Base-by-base conservation (phyloP, 352 stramenopile genomes). In the Phytopythium kandeliae region DNA sequence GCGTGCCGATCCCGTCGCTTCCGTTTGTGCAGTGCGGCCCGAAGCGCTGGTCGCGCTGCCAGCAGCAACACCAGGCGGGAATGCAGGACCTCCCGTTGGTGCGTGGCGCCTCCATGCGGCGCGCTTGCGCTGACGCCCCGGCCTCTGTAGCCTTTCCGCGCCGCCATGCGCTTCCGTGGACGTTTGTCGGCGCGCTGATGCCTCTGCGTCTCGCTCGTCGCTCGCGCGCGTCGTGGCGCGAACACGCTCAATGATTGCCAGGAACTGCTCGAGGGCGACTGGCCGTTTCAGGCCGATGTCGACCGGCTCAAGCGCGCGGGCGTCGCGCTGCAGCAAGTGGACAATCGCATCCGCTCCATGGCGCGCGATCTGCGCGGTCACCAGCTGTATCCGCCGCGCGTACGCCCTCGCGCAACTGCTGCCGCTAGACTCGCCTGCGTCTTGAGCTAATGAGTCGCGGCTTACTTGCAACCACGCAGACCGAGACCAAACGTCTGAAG, bases 361-460 rank as follows among this genome's bases (percentile, higher is more conserved):
- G 71, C 70, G 38, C 72, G 72, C 17, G 77, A 87, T 21, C 65
- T 89, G 10, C 72, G 75, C n/a, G 63, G 68, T 50, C 65, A 80
- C 38, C 71, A 67, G 38, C 74, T 86, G 16, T 86, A 91, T 38
- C 73, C 79, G 28, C 61, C 62, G 31, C 74, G 30, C 33, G 51
- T 54, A 13, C 12, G 21, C 5, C 17, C 26, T 19, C n/a, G n/a
- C n/a, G n/a, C n/a, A n/a, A n/a, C 17, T 28, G 17, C 9, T 48
- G 40, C 31, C n/a, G n/a, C n/a, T n/a, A n/a, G n/a, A n/a, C n/a
- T n/a, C n/a, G n/a, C n/a, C n/a, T n/a, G n/a, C n/a, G n/a, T n/a
- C n/a, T n/a, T n/a, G n/a, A n/a, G 37, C 16, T 40, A 5, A 10
- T 36, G 31, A 37, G 10, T 0, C 33, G 33, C 4, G 2, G 33